Base-by-base conservation (phyloP, 805 yeast genomes). In the Sungouiozyma intestinalis region DNA sequence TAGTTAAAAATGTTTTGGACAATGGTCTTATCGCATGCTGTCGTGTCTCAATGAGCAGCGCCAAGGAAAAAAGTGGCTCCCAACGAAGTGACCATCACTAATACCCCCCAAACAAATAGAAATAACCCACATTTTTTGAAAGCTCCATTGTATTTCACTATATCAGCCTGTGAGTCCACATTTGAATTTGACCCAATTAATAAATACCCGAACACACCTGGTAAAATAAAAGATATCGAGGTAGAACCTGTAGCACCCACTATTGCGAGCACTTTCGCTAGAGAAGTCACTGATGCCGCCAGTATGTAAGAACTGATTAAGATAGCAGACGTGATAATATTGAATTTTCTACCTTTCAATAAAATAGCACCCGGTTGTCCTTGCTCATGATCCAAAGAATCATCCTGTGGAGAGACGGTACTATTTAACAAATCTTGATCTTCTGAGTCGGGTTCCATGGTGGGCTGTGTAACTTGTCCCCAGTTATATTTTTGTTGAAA, bases 171-270 rank as follows among this genome's bases (percentile, higher is more conserved):
- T 8, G 38, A 16, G 1, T 39, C 29, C 3, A 33, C 20, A 40
- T 14, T 35, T 9, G 39, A 44, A 33, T 57, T 59, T 2, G 58
- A 51, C 2, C 57, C 58, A 18, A 55, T 54, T 34, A 57, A 40
- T 33, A 46, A 48, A 43, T 64, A 82, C 0, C 90, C 90, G 58
- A 82, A 83, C 43, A 79, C 64, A 0, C 94, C 92, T 0, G 94
- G 94, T 35, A 83, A 66, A 8, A 81, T 81, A 58, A 82, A 83
- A 18, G 86, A 77, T 40, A 83, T 83, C 19, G 85, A 68, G 0
- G 88, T 84, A 3, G 88, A 83, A 0, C 94, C 94, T 0, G 92
- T 83, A 4, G 88, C 81, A 3, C 94, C 94, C 8, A 83, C 87
- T 40, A 83, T 64, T 1, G 90, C 76, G 38, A 83, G 61, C 3